Conservation (phyloP, 2,329 filamentous ascomycete genomes). For the Periconia sp. region DNA sequence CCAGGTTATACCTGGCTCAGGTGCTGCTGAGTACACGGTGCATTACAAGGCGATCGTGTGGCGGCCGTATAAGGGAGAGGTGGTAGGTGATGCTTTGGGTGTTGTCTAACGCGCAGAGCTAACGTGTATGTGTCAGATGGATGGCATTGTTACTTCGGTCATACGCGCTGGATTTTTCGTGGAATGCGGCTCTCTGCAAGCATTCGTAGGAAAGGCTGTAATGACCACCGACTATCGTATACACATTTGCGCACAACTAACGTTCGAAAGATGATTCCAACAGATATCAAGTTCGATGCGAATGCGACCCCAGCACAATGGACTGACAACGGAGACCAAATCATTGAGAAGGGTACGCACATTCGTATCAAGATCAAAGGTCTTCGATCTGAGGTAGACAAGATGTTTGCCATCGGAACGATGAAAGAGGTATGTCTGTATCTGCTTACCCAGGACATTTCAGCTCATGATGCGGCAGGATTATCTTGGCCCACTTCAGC, state of each 20-base stretch:
- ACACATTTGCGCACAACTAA: slow-evolving; percentile 38
- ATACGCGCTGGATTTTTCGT: slow-evolving; percentile 92
- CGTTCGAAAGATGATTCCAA: slow-evolving; percentile 73
- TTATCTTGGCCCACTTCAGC: slow-evolving; percentile 41
- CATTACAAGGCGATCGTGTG: slow-evolving; percentile 95
- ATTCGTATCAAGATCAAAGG: slow-evolving; percentile 94
- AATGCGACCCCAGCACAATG: slow-evolving; percentile 97
- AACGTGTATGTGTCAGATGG: slow-evolving; percentile 63
- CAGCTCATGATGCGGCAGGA: slow-evolving; percentile 32
- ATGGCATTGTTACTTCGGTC: slow-evolving; percentile 89
- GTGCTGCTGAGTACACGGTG: slow-evolving; percentile 91
- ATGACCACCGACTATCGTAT: not conserved
- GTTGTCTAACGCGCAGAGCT: slow-evolving; percentile 18
- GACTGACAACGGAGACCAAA: slow-evolving; percentile 90
- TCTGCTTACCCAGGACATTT: slow-evolving; percentile 4
- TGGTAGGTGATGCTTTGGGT: slow-evolving; percentile 61
- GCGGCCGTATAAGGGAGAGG: slow-evolving; percentile 97
- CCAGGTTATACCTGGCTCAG: slow-evolving; percentile 86
- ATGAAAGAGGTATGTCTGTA: slow-evolving; percentile 70
- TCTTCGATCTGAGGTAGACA: slow-evolving; percentile 87
- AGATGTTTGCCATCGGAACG: slow-evolving; percentile 95
- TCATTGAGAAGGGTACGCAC: slow-evolving; percentile 91
- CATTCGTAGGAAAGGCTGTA: slow-evolving; percentile 84
- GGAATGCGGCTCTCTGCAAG: slow-evolving; percentile 73
- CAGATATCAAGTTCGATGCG: slow-evolving; percentile 89